A percentile compares a stretch with the other conserved stretches of the same genome.
phyloP scores from a whole-genome alignment of 345 rosid species.

The Citrus unshiu region DNA sequence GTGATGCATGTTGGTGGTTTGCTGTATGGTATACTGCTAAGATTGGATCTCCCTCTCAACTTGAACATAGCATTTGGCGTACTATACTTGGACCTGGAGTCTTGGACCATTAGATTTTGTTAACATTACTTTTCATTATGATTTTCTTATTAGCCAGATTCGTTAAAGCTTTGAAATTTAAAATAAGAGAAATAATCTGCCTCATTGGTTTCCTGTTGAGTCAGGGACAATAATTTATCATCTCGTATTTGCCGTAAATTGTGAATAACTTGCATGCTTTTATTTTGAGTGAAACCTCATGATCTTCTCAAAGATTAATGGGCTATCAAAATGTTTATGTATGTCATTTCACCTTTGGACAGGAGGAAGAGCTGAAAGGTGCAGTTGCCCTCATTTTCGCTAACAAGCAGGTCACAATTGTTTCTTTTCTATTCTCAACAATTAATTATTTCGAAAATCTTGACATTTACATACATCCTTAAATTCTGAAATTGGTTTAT shows the following conservation, averaged over 20 bases:
- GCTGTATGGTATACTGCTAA: neutral
- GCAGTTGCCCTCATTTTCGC: slow-evolving; percentile 64
- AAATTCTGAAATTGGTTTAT: neutral
- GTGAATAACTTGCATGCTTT: neutral
- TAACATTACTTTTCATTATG: neutral
- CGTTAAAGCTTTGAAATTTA: neutral
- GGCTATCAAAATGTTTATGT: neutral
- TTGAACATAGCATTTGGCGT: neutral
- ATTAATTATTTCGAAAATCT: neutral
- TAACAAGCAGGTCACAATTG: slow-evolving; percentile 49
- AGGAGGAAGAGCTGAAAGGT: slow-evolving; percentile 74
- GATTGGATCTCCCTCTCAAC: neutral
- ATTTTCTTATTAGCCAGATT: neutral
- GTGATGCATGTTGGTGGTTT: neutral
- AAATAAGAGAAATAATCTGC: neutral
- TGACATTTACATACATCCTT: neutral
- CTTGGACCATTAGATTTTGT: neutral
- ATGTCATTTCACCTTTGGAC: neutral
- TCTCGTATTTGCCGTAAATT: neutral
- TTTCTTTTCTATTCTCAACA: neutral
- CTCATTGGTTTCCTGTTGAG: neutral
- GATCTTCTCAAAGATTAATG: neutral
- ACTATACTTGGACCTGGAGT: neutral
- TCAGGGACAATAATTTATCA: neutral
- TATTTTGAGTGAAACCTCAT: neutral